These are phyloP conservation scores for Ilex paraguariensis DNA, from an alignment of 305 asterid species.

Conservation along the genomic window DNA sequence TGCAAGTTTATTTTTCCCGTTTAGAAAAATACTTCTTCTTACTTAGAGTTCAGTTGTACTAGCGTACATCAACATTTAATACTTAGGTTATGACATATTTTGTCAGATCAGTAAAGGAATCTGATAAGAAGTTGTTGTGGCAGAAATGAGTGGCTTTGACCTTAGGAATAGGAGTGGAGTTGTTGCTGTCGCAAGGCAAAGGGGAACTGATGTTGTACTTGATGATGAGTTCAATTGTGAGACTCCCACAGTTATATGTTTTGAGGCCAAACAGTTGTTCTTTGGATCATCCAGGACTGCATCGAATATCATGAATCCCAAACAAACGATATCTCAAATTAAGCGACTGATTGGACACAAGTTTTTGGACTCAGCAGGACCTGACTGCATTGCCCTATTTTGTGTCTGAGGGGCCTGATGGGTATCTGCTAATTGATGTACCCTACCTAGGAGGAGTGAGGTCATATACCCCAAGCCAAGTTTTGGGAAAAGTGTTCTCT, in stretches of 20 bases:
- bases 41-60: no score
- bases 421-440: background rate
- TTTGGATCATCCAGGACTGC: background rate
- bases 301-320: background rate
- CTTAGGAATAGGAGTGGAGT: background rate
- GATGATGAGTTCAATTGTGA: background rate
- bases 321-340: background rate
- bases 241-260: background rate
- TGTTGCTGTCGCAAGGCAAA: background rate
- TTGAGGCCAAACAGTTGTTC: background rate
- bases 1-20: no score
- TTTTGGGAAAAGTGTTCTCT: background rate
- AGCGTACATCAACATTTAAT: no score
- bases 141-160: background rate
- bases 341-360: background rate
- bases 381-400: background rate
- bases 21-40: no score
- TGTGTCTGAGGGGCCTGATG: background rate
- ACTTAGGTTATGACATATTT: background rate
- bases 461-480: background rate
- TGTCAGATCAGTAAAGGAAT: no score
- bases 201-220: slow-evolving; percentile 1
- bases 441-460: background rate
- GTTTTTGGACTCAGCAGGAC: background rate
- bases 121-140: no score